Percentiles rank a stretch among this genome's conserved stretches.
phyloP scores from a whole-genome alignment of 371 early-diverging fungal species.

The Apophysomyces sp. region DNA sequence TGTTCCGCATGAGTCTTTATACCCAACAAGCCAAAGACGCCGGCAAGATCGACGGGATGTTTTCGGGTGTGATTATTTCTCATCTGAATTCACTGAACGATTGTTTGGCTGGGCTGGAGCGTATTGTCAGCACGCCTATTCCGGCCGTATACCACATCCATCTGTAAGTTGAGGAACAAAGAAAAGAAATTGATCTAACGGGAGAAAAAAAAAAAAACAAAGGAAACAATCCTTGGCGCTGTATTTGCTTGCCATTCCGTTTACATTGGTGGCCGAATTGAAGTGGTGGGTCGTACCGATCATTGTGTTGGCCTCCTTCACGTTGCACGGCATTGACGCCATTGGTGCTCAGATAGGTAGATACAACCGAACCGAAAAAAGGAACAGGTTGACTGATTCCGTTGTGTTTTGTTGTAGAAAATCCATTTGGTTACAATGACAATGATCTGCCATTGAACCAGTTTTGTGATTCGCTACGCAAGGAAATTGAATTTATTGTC shows the following conservation, averaged over 20 bases:
- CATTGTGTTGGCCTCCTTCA: conserved; percentile 62
- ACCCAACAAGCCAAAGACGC: conserved; percentile 46
- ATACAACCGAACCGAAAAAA: neutral
- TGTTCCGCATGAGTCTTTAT: conserved; percentile 56
- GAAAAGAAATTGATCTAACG: neutral
- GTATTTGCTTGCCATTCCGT: conserved; percentile 69
- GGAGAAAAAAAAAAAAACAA: neutral
- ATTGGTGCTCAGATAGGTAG: conserved; percentile 51
- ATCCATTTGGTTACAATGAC: conserved; percentile 70
- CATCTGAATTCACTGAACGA: conserved; percentile 61
- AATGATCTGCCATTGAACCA: conserved; percentile 48
- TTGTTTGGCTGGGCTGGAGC: conserved; percentile 66
- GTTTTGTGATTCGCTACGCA: conserved; percentile 40
- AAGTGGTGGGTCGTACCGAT: conserved; percentile 63
- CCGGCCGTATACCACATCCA: conserved; percentile 80
- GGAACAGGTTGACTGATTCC: neutral
- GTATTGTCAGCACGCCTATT: conserved; percentile 79
- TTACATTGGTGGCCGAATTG: conserved; percentile 59
- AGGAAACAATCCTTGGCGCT: conserved; percentile 68
- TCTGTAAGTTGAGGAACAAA: conserved; percentile 45
- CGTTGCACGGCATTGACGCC: conserved; percentile 73
- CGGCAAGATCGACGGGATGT: conserved; percentile 49
- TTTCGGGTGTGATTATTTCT: conserved; percentile 48
- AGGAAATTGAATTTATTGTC: conserved; percentile 46
- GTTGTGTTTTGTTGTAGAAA: conserved; percentile 35